Conservation (phyloP, 306 rosid species). For the Argentina anserina region DNA sequence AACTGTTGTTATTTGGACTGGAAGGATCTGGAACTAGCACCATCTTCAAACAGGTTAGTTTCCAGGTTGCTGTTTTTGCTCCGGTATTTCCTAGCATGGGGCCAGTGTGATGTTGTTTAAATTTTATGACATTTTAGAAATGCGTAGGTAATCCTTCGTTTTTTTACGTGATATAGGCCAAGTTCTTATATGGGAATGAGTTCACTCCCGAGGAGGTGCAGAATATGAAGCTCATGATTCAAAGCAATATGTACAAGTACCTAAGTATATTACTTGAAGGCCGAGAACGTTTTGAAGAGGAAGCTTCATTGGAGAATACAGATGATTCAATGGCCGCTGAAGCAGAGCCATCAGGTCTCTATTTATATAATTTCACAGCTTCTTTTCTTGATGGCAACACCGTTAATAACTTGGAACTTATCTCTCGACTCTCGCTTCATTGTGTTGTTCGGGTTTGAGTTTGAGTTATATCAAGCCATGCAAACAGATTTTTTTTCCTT, state of each 20-base stretch:
- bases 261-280: conserved; percentile 83
- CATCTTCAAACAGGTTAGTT: conserved; percentile 73
- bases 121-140: not conserved
- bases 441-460: not conserved
- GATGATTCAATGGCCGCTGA: conserved; percentile 29
- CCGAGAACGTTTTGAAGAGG: conserved; percentile 91
- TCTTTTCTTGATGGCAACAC: not conserved
- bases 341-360: conserved; percentile 41
- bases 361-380: conserved; percentile 18
- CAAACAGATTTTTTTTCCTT: not conserved
- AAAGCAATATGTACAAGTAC: conserved; percentile 89
- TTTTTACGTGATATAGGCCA: conserved; percentile 52
- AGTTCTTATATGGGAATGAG: conserved; percentile 64
- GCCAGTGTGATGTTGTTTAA: not conserved
- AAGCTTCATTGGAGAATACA: conserved; percentile 44
- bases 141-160: conserved; percentile 14
- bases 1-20: conserved; percentile 79
- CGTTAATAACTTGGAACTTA: not conserved
- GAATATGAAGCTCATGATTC: conserved; percentile 78
- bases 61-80: conserved; percentile 19
- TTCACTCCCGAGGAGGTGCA: conserved; percentile 72
- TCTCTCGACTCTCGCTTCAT: not conserved
- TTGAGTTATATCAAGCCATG: not conserved
- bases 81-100: not conserved
- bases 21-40: conserved; percentile 93